A percentile compares a stretch with the other conserved stretches of the same genome.
Conservation (phyloP, 768 basidiomycete species). For the Pholiota conissans region DNA sequence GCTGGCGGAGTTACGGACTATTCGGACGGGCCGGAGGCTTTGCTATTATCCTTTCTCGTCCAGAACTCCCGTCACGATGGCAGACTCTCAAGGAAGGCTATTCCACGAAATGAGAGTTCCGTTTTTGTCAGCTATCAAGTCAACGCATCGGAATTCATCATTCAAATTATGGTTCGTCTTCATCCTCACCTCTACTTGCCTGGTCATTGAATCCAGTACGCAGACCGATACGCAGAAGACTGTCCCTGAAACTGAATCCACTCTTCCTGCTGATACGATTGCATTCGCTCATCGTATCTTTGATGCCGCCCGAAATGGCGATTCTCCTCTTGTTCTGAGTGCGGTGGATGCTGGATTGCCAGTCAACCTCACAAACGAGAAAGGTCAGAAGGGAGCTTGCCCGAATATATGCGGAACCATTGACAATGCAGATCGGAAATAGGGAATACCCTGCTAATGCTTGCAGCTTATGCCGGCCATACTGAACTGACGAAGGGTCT, state of each 20-base stretch:
- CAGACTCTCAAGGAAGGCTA: too few relatives aligned
- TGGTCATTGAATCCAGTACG: not conserved
- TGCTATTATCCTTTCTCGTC: not conserved
- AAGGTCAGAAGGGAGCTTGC: slow-evolving; percentile 39
- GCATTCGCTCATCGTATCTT: slow-evolving; percentile 73
- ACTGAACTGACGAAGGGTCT: slow-evolving; percentile 51
- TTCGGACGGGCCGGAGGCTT: too few relatives aligned
- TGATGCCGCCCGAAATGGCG: slow-evolving; percentile 67
- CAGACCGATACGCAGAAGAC: not conserved
- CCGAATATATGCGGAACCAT: not conserved
- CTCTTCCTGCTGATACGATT: slow-evolving; percentile 42
- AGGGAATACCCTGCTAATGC: slow-evolving; percentile 83
- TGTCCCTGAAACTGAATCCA: slow-evolving; percentile 12
- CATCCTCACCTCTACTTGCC: not conserved
- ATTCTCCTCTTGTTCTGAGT: slow-evolving; percentile 49
- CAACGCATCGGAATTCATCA: not conserved
- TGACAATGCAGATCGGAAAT: not conserved
- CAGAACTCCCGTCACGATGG: too few relatives aligned
- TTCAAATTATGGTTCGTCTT: slow-evolving; percentile 1
- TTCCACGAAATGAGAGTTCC: not conserved
- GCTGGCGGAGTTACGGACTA: too few relatives aligned
- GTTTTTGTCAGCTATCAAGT: not conserved
- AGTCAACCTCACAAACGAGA: slow-evolving; percentile 67
- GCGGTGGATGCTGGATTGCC: slow-evolving; percentile 73
- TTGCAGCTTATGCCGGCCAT: slow-evolving; percentile 75